Base-by-base conservation (phyloP, 139 green algal species). In the Chlorella sorokiniana region DNA sequence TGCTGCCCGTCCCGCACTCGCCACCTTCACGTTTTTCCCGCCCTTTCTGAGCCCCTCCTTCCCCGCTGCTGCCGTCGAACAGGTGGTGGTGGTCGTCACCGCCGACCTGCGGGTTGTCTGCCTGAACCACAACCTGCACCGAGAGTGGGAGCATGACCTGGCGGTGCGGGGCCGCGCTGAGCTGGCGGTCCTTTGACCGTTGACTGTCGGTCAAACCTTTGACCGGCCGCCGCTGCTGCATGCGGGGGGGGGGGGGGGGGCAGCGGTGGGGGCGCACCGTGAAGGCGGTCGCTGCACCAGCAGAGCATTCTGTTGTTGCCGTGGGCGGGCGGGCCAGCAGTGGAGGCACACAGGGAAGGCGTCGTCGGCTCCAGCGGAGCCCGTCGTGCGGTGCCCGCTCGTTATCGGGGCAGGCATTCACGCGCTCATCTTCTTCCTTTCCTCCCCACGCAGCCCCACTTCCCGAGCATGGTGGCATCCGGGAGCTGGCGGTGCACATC, bases 81-180 rank as follows among this genome's bases (percentile, higher is more conserved):
- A 89, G 81, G 96, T 98, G 25, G 82, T 98, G 20, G 97, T 97
- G 37, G 90, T 98, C 44, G 91, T 99, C 6, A 98, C 93, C 2
- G 83, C 86, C 3, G 86, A 87, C 14, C 96, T 93, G 87, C 79
- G 90, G 22, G 88, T 99, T 27, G 72, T 97, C 56, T 94, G 88
- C 73, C 96, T 96, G 33, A 97, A 99, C 86, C 96, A 99, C 93
- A 99, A 99, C 89, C 85, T 99, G 76, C 89, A 91, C 72, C 80
- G 95, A 44, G 40, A 95, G 87, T 99, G 97, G 96, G 85, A 95
- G 82, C 79, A 84, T 25, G 68, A 90, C 37, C 77, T 94, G 11
- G 72, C 52, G 84, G 86, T 89, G 51, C 37, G 76, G 14, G 59
- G 59, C 25, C 9, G 59, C 11, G 59, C 11, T 67, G 25, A 16